Base-by-base conservation (phyloP, 2,329 filamentous ascomycete species). In the Nannizziopsis barbatae region DNA sequence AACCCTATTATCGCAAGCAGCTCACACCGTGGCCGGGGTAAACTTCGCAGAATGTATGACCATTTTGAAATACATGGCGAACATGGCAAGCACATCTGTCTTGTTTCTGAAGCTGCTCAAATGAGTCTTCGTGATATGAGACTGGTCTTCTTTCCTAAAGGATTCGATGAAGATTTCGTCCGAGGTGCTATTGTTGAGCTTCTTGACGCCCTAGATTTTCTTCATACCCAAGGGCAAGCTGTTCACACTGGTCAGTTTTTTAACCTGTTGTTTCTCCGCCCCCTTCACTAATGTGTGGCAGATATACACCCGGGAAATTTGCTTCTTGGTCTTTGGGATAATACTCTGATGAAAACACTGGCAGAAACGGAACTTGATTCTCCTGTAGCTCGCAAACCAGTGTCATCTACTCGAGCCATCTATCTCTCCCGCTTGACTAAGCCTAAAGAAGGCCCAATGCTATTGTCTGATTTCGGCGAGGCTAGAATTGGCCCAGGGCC, bases 341-440 rank as follows among this genome's bases (percentile, higher is more conserved):
- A 59, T 6, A 50, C 52, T 8, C 27, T 62, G 3, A 45, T 68
- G 2, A 36, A 44, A 38, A 41, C 42, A 0, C 58, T 67, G 14
- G 61, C 64, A 49, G 49, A 61, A 32, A 54, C 45, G 3, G 64
- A 67, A 50, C 53, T 52, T 14, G 49, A 27, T 10, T 51, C 47
- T 51, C 64, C 52, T 43, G 56, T 58, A 2, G 61, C 68, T 3
- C 59, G 70, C 3, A 75, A 74, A 47, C 39, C 56, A 12, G 36
- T 68, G 1, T 55, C 52, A 7, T 58, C 60, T 17, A 53, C 53
- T n/a, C 50, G 59, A n/a, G 67, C 64, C 10, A 56, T 64, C 15
- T 57, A 63, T 51, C 57, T 50, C 46, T 63, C 54, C 27, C 27
- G 30, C 10, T 4, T 41, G 4, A 30, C n/a, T 2, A 2, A 10